Evolutionary conservation across 2,329 filamentous ascomycete species (phyloP), one percentile per base, ranked within the genome.

Genomic region (Claviceps pazoutovae): DNA sequence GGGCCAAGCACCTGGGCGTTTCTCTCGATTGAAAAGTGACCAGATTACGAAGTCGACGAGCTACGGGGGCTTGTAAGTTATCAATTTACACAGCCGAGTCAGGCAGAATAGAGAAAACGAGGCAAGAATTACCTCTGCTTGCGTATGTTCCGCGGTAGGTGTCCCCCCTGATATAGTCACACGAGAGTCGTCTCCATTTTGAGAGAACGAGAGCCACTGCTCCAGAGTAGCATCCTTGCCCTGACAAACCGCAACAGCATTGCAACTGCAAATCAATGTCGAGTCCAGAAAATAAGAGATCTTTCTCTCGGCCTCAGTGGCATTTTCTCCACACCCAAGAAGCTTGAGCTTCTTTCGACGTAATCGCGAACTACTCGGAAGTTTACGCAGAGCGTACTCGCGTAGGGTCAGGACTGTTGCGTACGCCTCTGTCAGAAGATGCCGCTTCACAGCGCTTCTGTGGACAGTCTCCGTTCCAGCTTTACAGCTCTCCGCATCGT

Each of bases 31-130:
- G 65, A 95, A 95, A 2, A 95, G 71, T 9, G 79, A 74, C 80
- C 84, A 89, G 43, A 96, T 79, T 30, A 79, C 77, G 64, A 86
- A 88, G 61, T 90, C 84, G 44, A 91, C 74, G 58, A 91, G 78
- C 84, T 89, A 58, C 50, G n/a, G 23, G 5, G 37, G 5, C 6
- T 13, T n/a, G 23, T 49, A 30, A 49, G 46, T 42, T 5, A 7
- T 23, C 14, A 19, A 8, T 4, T 45, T 17, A 5, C 43, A 39
- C 36, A n/a, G 5, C 13, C 21, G 9, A 19, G 30, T 38, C 14
- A 14, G 49, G 16, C 19, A 36, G 26, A 8, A 34, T 4, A 42
- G 7, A 19, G 4, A 19, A 42, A n/a, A 17, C 6, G 39, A 17
- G 39, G 16, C 8, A 19, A 4, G 5, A 14, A 21, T 50, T 49